These are phyloP conservation scores for Mucor velutinosus DNA, from an alignment of 371 early-diverging fungal species.

Conservation along the genomic window DNA sequence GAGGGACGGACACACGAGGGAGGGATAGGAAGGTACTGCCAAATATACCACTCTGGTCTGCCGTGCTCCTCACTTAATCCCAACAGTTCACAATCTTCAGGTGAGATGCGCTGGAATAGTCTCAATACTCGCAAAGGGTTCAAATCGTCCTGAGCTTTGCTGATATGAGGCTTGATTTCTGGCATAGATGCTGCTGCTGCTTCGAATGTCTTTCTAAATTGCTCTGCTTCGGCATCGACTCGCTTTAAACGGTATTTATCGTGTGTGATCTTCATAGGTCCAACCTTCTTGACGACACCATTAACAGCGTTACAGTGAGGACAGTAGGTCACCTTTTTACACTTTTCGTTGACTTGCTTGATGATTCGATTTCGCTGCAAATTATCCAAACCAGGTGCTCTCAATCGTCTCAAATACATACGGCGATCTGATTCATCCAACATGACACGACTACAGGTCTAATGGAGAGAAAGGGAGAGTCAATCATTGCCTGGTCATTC, in stretches of 20 bases:
- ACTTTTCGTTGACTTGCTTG: conserved; percentile 83
- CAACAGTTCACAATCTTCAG: conserved; percentile 95
- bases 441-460: conserved; percentile 88
- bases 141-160: conserved; percentile 93
- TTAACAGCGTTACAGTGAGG: conserved; percentile 87
- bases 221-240: conserved; percentile 74
- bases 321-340: conserved; percentile 92
- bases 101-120: conserved; percentile 85
- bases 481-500: background rate
- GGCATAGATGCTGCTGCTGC: conserved; percentile 74
- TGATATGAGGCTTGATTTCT: conserved; percentile 74
- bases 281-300: conserved; percentile 95
- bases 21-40: conserved; percentile 95
- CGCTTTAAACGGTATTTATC: conserved; percentile 88
- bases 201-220: conserved; percentile 74
- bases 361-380: conserved; percentile 74
- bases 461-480: background rate
- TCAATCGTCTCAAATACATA: conserved; percentile 67
- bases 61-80: conserved; percentile 87
- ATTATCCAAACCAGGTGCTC: conserved; percentile 84
- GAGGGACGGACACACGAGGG: conserved; percentile 98
- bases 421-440: conserved; percentile 84
- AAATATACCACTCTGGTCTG: conserved; percentile 91
- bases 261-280: conserved; percentile 95
- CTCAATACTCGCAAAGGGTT: conserved; percentile 89